Percentiles rank a stretch among this genome's conserved stretches.
phyloP scores from a whole-genome alignment of 2,329 filamentous ascomycete genomes.

The Ophiostoma australiae region DNA sequence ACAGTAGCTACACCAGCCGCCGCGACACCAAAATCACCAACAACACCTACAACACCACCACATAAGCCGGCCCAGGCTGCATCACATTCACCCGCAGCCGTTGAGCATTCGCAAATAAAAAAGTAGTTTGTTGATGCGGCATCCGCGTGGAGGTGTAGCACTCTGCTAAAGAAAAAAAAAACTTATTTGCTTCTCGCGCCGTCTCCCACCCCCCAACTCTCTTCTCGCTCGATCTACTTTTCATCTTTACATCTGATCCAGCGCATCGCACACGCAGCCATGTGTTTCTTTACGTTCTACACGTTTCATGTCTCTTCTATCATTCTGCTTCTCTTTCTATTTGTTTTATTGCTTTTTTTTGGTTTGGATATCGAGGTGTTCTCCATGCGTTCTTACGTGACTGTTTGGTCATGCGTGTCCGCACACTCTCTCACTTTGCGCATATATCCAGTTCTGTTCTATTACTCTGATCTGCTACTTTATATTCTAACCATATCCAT shows the following conservation, averaged over 20 bases:
- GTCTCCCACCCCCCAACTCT: background rate
- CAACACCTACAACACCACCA: background rate
- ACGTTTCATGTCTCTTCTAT: background rate
- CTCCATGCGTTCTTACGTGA: background rate
- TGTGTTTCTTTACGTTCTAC: background rate
- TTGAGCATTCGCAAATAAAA: background rate
- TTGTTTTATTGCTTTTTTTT: background rate
- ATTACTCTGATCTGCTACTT: background rate
- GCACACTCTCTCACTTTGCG: background rate
- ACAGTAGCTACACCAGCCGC: background rate
- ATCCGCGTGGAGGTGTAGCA: background rate
- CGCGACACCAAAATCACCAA: background rate
- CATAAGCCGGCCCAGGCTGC: background rate
- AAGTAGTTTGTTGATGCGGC: background rate
- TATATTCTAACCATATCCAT: background rate
- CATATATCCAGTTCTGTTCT: conserved; percentile 7
- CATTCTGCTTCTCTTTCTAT: background rate
- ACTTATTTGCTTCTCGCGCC: background rate
- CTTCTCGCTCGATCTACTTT: background rate
- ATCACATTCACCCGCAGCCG: background rate
- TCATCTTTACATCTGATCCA: background rate
- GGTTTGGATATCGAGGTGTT: background rate
- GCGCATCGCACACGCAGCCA: background rate
- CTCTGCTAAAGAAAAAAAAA: background rate
- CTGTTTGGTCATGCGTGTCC: background rate